Evolutionary conservation across 768 basidiomycete genomes (phyloP), one percentile per base, ranked within the genome.

Genomic region (Dentipellis sp.): DNA sequence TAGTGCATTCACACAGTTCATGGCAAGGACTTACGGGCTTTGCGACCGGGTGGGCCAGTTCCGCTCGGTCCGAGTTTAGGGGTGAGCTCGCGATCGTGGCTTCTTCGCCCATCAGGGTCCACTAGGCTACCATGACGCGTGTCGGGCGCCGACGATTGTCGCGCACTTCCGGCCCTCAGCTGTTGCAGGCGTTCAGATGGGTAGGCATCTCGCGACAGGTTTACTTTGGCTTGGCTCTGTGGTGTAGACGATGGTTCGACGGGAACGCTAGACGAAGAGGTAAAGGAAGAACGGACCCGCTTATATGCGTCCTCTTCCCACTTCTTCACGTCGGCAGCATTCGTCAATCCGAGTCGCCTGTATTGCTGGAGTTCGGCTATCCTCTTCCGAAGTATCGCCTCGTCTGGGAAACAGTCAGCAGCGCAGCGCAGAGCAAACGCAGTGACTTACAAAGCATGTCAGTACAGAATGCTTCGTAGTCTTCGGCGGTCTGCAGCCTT

Each of bases 281-380:
- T 40, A 35, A 50, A 39, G 53, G 39, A 48, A 35, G 19, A 38
- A 73, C 85, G 56, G 64, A 93, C 93, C 61, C 92, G 75, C 62
- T 86, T 86, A 29, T 78, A 72, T 53, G 82, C 73, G 65, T 92
- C 91, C 38, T 72, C 68, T 48, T 94, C 90, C 64, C 91, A 97
- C 64, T 88, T 91, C 42, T 95, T 92, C 36, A 94, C 89, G 60
- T 97, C 95, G n/a, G 84, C 84, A 8, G 83, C 71, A 1, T 88
- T 88, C 2, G 83, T 84, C 23, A 99, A 72, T 0, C 95, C 97
- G 66, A 91, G 80, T 36, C 87, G 79, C 8, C 95, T 84, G 68
- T 91, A 95, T 50, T 87, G 83, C 65, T 99, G 95, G 21, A 99
- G 74, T 63, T 98, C 94, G 61, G 86, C 80, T 65, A 98, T 95